phyloP scores from a whole-genome alignment of 2,329 filamentous ascomycete species.

The Neoarthrinium moseri region DNA sequence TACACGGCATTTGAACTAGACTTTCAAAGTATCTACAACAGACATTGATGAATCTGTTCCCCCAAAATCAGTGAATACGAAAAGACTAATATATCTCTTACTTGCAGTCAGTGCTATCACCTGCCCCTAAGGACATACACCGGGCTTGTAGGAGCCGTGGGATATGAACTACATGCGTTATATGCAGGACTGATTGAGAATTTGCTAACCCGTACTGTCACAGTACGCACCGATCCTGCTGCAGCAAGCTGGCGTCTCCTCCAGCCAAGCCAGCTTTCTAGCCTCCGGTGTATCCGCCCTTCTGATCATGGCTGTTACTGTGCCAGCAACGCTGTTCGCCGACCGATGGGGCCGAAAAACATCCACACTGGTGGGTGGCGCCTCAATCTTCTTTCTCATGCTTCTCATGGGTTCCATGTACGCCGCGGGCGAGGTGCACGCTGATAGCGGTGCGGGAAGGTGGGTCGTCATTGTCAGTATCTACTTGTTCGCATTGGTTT shows the following conservation, averaged over 20 bases:
- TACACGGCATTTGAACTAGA: too few species aligned
- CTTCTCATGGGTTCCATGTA: constrained; percentile 52
- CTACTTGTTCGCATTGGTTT: constrained; percentile 48
- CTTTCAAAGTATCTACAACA: too few species aligned
- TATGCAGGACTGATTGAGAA: too few species aligned
- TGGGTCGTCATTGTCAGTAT: constrained; percentile 53
- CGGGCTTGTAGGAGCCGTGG: too few species aligned
- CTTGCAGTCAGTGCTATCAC: too few species aligned
- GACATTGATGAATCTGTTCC: too few species aligned
- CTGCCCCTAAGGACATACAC: too few species aligned
- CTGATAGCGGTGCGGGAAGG: constrained; percentile 34
- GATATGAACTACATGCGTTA: too few species aligned
- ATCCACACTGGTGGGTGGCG: constrained; percentile 51
- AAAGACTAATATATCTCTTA: too few species aligned
- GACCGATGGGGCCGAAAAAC: constrained; percentile 56
- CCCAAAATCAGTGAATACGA: too few species aligned
- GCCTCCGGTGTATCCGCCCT: constrained; percentile 23
- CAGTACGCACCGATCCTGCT: constrained; percentile 62
- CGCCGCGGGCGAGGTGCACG: constrained; percentile 37
- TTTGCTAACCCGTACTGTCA: too few species aligned
- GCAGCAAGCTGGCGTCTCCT: constrained; percentile 55
- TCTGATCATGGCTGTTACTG: constrained; percentile 22
- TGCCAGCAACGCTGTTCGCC: constrained; percentile 46
- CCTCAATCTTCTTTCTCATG: constrained; percentile 49
- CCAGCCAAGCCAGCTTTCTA: constrained; percentile 30